Evolutionary conservation across 345 rosid genomes (phyloP).

Genomic region (Erodium maritimum): DNA sequence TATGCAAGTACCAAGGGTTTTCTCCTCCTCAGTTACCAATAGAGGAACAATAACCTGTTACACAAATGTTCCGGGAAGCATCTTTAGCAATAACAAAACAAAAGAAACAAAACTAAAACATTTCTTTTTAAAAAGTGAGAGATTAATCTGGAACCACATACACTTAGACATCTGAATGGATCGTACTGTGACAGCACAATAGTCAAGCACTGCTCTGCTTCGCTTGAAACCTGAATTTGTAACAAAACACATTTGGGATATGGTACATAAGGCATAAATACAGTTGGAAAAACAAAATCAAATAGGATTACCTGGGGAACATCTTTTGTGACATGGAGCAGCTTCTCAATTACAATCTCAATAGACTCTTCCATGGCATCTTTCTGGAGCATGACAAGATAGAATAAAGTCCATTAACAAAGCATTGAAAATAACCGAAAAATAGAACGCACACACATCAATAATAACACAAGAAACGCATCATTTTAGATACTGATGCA

Average conservation of each 20-base stretch:
- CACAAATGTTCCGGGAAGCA: slow-evolving; percentile 10
- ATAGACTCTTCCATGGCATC: slow-evolving; percentile 79
- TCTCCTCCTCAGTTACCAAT: slow-evolving; percentile 86
- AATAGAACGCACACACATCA: background rate
- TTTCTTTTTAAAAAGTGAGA: background rate
- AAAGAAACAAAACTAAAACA: slow-evolving; percentile 7
- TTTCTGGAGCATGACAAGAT: slow-evolving; percentile 44
- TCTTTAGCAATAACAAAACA: background rate
- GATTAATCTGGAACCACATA: slow-evolving; percentile 7
- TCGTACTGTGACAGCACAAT: slow-evolving; percentile 68
- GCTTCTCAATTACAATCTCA: slow-evolving; percentile 85
- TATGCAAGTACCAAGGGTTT: slow-evolving; percentile 80
- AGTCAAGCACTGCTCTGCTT: slow-evolving; percentile 87
- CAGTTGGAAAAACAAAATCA: background rate
- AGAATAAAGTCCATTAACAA: background rate
- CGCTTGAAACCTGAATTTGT: slow-evolving; percentile 55
- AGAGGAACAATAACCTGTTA: slow-evolving; percentile 78
- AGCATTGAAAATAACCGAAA: slow-evolving; percentile 3
- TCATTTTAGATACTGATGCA: background rate
- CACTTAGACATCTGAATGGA: slow-evolving; percentile 96
- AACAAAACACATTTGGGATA: slow-evolving; percentile 7
- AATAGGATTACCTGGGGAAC: slow-evolving; percentile 48
- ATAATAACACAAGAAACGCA: background rate
- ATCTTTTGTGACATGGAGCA: slow-evolving; percentile 80
- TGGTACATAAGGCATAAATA: slow-evolving; percentile 6